Evolutionary conservation across 2,329 filamentous ascomycete species (phyloP).

Genomic region (Xylariaceae sp.): DNA sequence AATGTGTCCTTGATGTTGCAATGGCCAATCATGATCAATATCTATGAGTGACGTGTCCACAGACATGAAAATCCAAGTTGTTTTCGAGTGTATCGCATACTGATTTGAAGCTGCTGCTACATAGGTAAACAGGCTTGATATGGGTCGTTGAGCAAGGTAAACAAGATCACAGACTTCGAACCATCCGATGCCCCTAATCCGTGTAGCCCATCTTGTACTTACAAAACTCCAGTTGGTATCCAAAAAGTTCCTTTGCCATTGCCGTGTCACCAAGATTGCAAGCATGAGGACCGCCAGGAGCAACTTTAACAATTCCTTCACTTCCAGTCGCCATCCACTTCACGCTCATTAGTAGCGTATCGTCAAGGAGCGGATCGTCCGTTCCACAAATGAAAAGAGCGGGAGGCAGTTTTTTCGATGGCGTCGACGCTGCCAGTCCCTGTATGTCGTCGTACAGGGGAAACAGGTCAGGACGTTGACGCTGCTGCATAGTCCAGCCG

Average conservation of each 20-base stretch:
- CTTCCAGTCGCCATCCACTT: slow-evolving; percentile 41
- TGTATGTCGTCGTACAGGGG: slow-evolving; percentile 47
- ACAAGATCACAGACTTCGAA: no score
- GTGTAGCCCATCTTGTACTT: background rate
- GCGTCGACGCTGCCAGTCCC: slow-evolving; percentile 19
- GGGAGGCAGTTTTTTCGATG: slow-evolving; percentile 37
- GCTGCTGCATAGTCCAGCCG: slow-evolving; percentile 35
- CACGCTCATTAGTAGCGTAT: slow-evolving; percentile 46
- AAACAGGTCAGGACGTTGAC: slow-evolving; percentile 41
- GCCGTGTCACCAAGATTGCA: slow-evolving; percentile 29
- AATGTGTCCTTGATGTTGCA: no score
- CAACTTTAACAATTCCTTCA: slow-evolving; percentile 45
- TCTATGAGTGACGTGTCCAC: no score
- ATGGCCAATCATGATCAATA: no score
- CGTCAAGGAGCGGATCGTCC: slow-evolving; percentile 36
- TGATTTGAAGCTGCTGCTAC: no score
- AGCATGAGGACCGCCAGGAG: slow-evolving; percentile 51
- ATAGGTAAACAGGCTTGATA: no score
- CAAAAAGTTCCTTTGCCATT: background rate
- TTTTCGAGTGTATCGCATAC: no score
- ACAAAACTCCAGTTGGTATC: background rate
- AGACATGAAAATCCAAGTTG: no score
- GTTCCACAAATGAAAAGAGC: slow-evolving; percentile 54
- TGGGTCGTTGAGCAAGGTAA: no score
- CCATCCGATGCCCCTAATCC: background rate